Evolutionary conservation across 345 rosid genomes (phyloP).

Genomic region (Brassica carinata): DNA sequence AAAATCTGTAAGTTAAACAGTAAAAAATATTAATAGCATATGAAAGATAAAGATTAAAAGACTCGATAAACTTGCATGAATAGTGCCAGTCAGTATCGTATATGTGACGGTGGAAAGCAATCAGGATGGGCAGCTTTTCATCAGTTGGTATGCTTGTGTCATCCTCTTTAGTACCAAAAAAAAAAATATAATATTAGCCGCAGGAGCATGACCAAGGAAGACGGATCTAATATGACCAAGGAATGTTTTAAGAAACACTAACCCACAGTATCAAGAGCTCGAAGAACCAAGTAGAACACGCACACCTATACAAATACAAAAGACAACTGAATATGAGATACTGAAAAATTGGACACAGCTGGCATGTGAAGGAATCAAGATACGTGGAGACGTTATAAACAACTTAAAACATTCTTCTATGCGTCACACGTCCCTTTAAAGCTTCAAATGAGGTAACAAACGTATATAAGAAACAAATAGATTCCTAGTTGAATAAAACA

Average conservation of each 20-base stretch:
- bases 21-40: background rate
- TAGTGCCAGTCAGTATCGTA: slow-evolving; percentile 82
- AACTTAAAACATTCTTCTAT: slow-evolving; percentile 7
- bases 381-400: background rate
- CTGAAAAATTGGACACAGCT: background rate
- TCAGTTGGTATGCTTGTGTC: slow-evolving; percentile 87
- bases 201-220: background rate
- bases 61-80: slow-evolving; percentile 64
- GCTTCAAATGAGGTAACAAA: background rate
- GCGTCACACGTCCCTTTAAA: background rate
- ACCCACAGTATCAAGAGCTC: slow-evolving; percentile 98
- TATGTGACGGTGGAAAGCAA: slow-evolving; percentile 76
- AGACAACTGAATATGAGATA: background rate
- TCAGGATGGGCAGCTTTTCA: slow-evolving; percentile 85
- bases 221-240: background rate
- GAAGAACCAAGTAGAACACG: slow-evolving; percentile 89
- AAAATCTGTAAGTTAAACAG: background rate
- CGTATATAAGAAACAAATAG: background rate
- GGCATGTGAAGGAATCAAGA: slow-evolving; percentile 10
- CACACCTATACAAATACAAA: slow-evolving; percentile 56
- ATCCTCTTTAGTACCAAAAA: slow-evolving; percentile 70
- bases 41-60: slow-evolving; percentile 12
- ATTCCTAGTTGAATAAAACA: background rate
- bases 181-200: background rate
- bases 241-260: slow-evolving; percentile 36